Conservation (phyloP, 768 basidiomycete genomes). For the Tubosaeta sp. region DNA sequence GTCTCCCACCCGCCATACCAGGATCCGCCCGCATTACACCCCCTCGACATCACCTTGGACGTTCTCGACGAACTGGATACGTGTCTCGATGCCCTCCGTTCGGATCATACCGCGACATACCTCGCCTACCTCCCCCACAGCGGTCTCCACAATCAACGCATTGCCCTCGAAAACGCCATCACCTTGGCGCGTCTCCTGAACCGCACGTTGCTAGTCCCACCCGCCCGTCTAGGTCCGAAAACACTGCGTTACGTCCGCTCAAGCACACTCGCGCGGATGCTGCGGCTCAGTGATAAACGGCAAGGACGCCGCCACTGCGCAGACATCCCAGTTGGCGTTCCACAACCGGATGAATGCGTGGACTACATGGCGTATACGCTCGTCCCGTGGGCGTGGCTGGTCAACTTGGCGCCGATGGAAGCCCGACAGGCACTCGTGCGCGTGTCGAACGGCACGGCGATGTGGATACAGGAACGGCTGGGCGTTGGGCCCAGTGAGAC, state of each 20-base stretch:
- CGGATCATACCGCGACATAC: slow-evolving; percentile 39
- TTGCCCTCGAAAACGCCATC: slow-evolving; percentile 81
- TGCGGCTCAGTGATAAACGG: slow-evolving; percentile 45
- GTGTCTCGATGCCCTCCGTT: slow-evolving; percentile 6
- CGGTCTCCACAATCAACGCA: slow-evolving; percentile 83
- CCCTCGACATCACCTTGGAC: slow-evolving; percentile 25
- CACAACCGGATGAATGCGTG: slow-evolving; percentile 52
- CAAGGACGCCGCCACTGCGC: slow-evolving; percentile 51
- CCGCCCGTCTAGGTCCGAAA: slow-evolving; percentile 58
- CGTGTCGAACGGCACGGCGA: slow-evolving; percentile 46
- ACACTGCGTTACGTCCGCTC: slow-evolving; percentile 59
- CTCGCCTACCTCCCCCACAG: slow-evolving; percentile 80
- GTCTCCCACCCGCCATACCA: not conserved
- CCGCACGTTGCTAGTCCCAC: slow-evolving; percentile 78
- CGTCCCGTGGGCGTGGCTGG: slow-evolving; percentile 67
- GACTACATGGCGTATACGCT: slow-evolving; percentile 58
- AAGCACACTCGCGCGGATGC: slow-evolving; percentile 41
- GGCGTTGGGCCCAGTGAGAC: slow-evolving; percentile 37
- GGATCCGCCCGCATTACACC: not conserved
- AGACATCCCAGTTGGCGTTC: slow-evolving; percentile 29
- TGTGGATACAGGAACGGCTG: slow-evolving; percentile 16
- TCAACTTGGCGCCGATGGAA: slow-evolving; percentile 45
- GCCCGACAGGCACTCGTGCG: slow-evolving; percentile 41
- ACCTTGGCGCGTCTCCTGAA: slow-evolving; percentile 65
- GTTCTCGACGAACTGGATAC: slow-evolving; percentile 24